Evolutionary conservation across 345 rosid genomes (phyloP).

Genomic region (Eucalyptus pauciflora): DNA sequence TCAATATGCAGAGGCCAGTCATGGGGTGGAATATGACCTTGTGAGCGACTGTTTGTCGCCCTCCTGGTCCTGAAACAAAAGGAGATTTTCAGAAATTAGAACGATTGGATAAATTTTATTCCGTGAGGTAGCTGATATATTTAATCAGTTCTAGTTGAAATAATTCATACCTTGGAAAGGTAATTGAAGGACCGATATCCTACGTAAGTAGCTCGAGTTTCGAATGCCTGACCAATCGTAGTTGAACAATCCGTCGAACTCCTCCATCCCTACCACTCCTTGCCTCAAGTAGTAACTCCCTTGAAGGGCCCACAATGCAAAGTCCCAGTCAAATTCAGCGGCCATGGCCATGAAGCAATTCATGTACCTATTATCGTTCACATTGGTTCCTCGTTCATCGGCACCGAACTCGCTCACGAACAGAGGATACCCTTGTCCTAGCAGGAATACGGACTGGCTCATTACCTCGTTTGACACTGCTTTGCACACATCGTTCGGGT

Average conservation of each 20-base stretch:
- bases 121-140: background rate
- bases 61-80: constrained; percentile 1
- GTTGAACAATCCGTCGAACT: constrained; percentile 49
- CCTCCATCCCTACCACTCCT: constrained; percentile 49
- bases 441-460: constrained; percentile 38
- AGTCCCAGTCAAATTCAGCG: constrained; percentile 67
- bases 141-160: background rate
- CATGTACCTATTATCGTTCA: constrained; percentile 45
- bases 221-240: constrained; percentile 48
- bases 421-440: constrained; percentile 39
- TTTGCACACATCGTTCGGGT: constrained; percentile 67
- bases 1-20: background rate
- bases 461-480: constrained; percentile 20
- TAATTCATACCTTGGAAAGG: constrained; percentile 5
- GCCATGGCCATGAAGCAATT: constrained; percentile 56
- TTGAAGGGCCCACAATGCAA: constrained; percentile 68
- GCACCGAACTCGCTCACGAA: constrained; percentile 67
- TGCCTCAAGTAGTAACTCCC: constrained; percentile 80
- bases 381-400: constrained; percentile 42
- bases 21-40: constrained; percentile 9
- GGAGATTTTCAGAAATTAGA: background rate
- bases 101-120: background rate
- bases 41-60: background rate
- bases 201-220: constrained; percentile 39
- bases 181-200: constrained; percentile 42